phyloP scores from a whole-genome alignment of 2,329 filamentous ascomycete genomes.

The Xylariaceae sp. region DNA sequence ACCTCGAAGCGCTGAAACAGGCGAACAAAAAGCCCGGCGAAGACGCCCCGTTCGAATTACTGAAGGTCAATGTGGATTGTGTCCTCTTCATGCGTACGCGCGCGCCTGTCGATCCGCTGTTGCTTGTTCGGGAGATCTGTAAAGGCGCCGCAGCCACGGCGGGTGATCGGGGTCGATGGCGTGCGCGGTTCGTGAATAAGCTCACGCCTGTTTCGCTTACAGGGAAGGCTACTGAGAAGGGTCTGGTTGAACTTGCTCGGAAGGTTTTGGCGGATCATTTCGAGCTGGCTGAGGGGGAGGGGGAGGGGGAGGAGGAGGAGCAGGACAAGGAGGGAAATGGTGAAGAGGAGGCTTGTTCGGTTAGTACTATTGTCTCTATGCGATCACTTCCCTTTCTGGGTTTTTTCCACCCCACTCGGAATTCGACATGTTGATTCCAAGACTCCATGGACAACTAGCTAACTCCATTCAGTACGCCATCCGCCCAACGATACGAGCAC shows the following conservation, averaged over 20 bases:
- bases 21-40: constrained; percentile 34
- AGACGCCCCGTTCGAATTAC: constrained; percentile 45
- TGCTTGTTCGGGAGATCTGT: constrained; percentile 50
- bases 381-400: neutral
- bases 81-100: constrained; percentile 57
- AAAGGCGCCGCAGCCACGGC: constrained; percentile 44
- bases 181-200: constrained; percentile 54
- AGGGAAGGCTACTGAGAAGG: constrained; percentile 62
- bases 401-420: neutral
- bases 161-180: constrained; percentile 37
- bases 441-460: constrained; percentile 4
- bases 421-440: neutral
- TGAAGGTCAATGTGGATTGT: constrained; percentile 55
- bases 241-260: constrained; percentile 59
- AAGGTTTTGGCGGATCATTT: constrained; percentile 61
- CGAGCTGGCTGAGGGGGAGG: constrained; percentile 33
- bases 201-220: constrained; percentile 46
- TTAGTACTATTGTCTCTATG: constrained; percentile 30
- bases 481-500: constrained; percentile 68
- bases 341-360: constrained; percentile 33
- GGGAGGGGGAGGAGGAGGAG: constrained; percentile 16
- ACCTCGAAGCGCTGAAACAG: constrained; percentile 58
- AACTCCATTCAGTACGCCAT: constrained; percentile 66
- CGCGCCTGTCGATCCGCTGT: constrained; percentile 50
- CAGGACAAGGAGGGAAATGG: constrained; percentile 17